Conservation (phyloP, 345 rosid species). For the Isatis tinctoria region DNA sequence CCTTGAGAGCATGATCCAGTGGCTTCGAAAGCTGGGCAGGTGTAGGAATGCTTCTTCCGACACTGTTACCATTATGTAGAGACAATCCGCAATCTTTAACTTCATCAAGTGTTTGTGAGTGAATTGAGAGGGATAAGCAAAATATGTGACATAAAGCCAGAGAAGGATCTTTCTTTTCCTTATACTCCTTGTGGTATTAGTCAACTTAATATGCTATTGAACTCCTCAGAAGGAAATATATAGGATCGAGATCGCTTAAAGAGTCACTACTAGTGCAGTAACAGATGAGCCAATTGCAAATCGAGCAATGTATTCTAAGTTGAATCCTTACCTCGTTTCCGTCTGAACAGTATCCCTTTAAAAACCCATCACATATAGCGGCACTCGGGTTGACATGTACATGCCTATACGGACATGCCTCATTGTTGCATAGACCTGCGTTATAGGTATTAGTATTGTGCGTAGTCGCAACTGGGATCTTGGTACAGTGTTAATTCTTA, state of each 20-base stretch:
- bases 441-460: constrained; percentile 13
- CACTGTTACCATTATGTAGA: constrained; percentile 62
- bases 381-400: constrained; percentile 88
- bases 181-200: background rate
- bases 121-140: constrained; percentile 4
- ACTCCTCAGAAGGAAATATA: background rate
- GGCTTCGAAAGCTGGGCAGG: constrained; percentile 72
- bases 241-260: background rate
- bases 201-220: background rate
- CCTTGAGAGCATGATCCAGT: constrained; percentile 79
- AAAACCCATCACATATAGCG: constrained; percentile 74
- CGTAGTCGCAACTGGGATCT: background rate
- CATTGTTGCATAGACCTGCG: constrained; percentile 88
- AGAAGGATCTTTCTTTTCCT: constrained; percentile 1
- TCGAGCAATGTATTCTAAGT: constrained; percentile 1
- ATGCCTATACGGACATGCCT: constrained; percentile 80
- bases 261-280: background rate
- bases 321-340: constrained; percentile 73
- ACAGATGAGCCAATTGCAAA: background rate
- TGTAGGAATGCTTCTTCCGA: constrained; percentile 89
- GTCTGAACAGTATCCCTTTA: constrained; percentile 87
- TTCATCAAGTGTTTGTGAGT: constrained; percentile 24
- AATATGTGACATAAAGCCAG: background rate
- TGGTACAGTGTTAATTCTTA: constrained; percentile 20
- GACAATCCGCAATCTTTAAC: constrained; percentile 27